Conservation (phyloP, 2,329 filamentous ascomycete species). For the Amesomyces nigricolor region DNA sequence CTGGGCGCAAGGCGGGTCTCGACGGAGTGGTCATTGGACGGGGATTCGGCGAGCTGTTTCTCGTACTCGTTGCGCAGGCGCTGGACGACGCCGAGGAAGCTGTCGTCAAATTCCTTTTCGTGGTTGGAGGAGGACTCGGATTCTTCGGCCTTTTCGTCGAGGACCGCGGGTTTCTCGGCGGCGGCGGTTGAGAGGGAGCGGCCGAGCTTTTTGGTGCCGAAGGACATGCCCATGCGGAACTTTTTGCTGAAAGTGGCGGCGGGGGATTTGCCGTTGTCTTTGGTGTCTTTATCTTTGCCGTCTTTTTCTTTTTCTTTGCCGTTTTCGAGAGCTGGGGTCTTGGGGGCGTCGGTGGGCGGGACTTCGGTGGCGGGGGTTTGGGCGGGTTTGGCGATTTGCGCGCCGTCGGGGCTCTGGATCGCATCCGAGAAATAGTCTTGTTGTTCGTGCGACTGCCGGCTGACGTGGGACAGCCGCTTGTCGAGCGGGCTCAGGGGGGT, state of each 20-base stretch:
- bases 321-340: constrained; percentile 38
- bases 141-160: constrained; percentile 72
- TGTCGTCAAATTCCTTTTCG: constrained; percentile 70
- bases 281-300: constrained; percentile 37
- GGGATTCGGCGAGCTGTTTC: constrained; percentile 53
- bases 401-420: constrained; percentile 44
- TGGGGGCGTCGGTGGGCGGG: constrained; percentile 25
- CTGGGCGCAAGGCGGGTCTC: constrained; percentile 64
- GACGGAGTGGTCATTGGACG: constrained; percentile 41
- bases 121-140: constrained; percentile 58
- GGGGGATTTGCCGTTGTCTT: constrained; percentile 50
- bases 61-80: constrained; percentile 70
- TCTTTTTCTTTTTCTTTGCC: constrained; percentile 39
- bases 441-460: constrained; percentile 57
- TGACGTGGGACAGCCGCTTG: constrained; percentile 50
- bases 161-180: constrained; percentile 63
- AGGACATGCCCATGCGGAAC: constrained; percentile 71
- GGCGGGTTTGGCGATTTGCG: constrained; percentile 42
- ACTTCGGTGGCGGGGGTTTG: constrained; percentile 39
- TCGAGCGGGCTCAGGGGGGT: constrained; percentile 45
- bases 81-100: constrained; percentile 65
- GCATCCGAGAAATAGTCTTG: constrained; percentile 74
- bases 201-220: constrained; percentile 78
- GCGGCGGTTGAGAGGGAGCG: constrained; percentile 60
- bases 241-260: constrained; percentile 71